phyloP scores from a whole-genome alignment of 176 grass and related monocot genomes.

The Aegilops umbellulata region DNA sequence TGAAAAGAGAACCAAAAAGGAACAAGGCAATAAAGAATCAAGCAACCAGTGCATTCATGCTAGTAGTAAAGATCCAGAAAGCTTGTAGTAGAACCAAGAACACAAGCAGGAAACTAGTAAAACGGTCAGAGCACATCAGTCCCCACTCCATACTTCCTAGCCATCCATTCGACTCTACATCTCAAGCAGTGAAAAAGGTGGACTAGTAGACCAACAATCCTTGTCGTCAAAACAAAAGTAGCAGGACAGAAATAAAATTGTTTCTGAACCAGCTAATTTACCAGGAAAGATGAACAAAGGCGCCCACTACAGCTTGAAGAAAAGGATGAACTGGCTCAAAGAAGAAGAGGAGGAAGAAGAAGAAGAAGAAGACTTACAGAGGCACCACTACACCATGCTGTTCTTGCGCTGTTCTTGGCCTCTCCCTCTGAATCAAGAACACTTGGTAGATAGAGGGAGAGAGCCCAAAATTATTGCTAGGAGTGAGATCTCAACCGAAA shows the following conservation, averaged over 20 bases:
- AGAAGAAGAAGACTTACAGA: slow-evolving; percentile 24
- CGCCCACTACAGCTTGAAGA: neutral
- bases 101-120: neutral
- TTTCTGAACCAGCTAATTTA: neutral
- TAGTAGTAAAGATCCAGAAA: neutral
- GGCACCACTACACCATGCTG: slow-evolving; percentile 44
- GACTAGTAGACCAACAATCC: neutral
- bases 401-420: neutral
- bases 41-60: neutral
- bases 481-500: slow-evolving; percentile 27
- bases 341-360: neutral
- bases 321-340: neutral
- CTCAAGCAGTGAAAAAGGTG: neutral
- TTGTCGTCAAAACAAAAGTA: neutral
- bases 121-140: neutral
- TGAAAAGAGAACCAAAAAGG: neutral
- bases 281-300: neutral
- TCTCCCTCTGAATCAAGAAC: neutral
- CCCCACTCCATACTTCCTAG: neutral
- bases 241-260: neutral
- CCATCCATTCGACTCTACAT: neutral
- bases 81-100: neutral
- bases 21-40: neutral
- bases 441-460: neutral
- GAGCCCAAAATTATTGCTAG: neutral